Evolutionary conservation across 2,329 filamentous ascomycete genomes (phyloP), one percentile per base, ranked within the genome.

Genomic region (Aspergillus japonicus): DNA sequence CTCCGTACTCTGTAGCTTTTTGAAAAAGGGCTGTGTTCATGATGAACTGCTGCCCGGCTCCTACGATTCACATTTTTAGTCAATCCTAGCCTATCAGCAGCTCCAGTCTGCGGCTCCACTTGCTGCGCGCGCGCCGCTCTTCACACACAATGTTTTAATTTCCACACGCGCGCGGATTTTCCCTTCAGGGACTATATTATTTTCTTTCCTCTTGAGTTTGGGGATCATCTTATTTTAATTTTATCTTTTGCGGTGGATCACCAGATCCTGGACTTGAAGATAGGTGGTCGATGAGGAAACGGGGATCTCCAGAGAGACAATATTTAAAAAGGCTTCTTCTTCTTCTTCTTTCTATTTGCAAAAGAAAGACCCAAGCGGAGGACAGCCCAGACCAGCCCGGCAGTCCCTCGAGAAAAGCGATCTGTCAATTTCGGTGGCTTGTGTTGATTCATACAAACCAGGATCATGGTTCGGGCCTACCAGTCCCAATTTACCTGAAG

Each of bases 381-480:
- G 11, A 60, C 56, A 59, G 56, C 53, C 31, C 57, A 54, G 50
- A 10, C 58, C 33, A 52, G 49, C 47, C 24, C 29, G 44, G 39
- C 12, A n/a, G 16, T 44, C 6, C 31, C 33, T 48, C 47, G 59
- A 59, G 50, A 56, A 65, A 69, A 64, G 62, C 63, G 68, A 71
- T 68, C 68, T 70, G 68, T 71, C 69, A 71, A 66, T 63, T 71
- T 44, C 60, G 59, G 63, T 66, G 61, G 59, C 60, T 66, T 62
- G 50, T 55, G 59, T 53, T 50, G 52, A 61, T 60, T 54, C 59
- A 56, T 62, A 57, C 58, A 62, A 64, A 58, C 61, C 48, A 60
- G 55, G 54, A 64, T 62, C 58, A 56, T 58, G 51, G 59, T 58
- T 56, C 50, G 56, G 48, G 47, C 50, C 55, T 56, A 47, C 59